Conservation (phyloP, 2,329 filamentous ascomycete genomes). For the Nemania sp. region DNA sequence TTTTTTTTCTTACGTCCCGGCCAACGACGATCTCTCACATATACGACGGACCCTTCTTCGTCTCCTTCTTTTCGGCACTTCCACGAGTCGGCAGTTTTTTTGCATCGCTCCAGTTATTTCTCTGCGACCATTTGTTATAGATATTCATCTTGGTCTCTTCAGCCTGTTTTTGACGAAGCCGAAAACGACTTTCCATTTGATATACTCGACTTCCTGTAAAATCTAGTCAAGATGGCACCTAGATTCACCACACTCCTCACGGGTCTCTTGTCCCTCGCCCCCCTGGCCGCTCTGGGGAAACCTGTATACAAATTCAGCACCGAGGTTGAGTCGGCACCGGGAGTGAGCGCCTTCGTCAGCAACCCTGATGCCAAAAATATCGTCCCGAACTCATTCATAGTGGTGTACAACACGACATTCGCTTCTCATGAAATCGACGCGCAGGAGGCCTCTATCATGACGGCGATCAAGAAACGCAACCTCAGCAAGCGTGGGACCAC, state of each 20-base stretch:
- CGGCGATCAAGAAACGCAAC: constrained; percentile 61
- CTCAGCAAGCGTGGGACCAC: constrained; percentile 54
- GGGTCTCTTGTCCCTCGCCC: constrained; percentile 36
- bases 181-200: constrained; percentile 9
- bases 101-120: not conserved
- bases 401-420: constrained; percentile 64
- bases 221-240: constrained; percentile 36
- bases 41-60: constrained; percentile 10
- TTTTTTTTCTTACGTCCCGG: constrained; percentile 1
- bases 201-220: constrained; percentile 4
- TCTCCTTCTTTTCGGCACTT: constrained; percentile 19
- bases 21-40: constrained; percentile 9
- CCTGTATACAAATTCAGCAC: constrained; percentile 33
- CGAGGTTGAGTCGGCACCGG: constrained; percentile 11
- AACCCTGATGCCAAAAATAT: constrained; percentile 55
- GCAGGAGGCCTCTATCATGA: constrained; percentile 54
- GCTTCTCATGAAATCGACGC: constrained; percentile 52
- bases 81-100: constrained; percentile 2
- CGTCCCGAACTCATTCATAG: constrained; percentile 64
- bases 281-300: constrained; percentile 33
- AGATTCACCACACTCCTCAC: constrained; percentile 37
- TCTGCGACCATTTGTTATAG: constrained; percentile 9
- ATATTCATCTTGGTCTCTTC: constrained; percentile 16
- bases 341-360: constrained; percentile 51
- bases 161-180: constrained; percentile 36